Percentiles rank a stretch among this genome's conserved stretches.
These are phyloP conservation scores for Daucus carota DNA, from an alignment of 129 eudicot species.

Conservation along the genomic window DH1_v3.0 NC_030387.2:18026001-18026500, in stretches of 20 bases:
- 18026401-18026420: slow-evolving; percentile 20
- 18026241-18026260: slow-evolving; percentile 21
- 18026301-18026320: slow-evolving; percentile 29
- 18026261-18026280: slow-evolving; percentile 38
- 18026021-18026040: slow-evolving; percentile 3
- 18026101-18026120: slow-evolving; percentile 18
- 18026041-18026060: slow-evolving; percentile 18
- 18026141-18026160: slow-evolving; percentile 44
- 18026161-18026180: slow-evolving; percentile 29
- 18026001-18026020: slow-evolving; percentile 9
- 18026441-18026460: not conserved
- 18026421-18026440: not conserved
- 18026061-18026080: slow-evolving; percentile 20
- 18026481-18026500: slow-evolving; percentile 33
- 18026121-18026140: slow-evolving; percentile 30
- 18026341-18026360: slow-evolving; percentile 1
- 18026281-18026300: slow-evolving; percentile 35
- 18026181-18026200: slow-evolving; percentile 39
- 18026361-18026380: slow-evolving; percentile 6
- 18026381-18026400: slow-evolving; percentile 30
- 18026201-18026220: slow-evolving; percentile 32
- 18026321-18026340: slow-evolving; percentile 40
- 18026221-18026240: slow-evolving; percentile 21
- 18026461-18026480: slow-evolving; percentile 38
- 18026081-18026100: slow-evolving; percentile 14